Evolutionary conservation across 352 stramenopile genomes (phyloP).

Genomic region (Plasmopara muralis): DNA sequence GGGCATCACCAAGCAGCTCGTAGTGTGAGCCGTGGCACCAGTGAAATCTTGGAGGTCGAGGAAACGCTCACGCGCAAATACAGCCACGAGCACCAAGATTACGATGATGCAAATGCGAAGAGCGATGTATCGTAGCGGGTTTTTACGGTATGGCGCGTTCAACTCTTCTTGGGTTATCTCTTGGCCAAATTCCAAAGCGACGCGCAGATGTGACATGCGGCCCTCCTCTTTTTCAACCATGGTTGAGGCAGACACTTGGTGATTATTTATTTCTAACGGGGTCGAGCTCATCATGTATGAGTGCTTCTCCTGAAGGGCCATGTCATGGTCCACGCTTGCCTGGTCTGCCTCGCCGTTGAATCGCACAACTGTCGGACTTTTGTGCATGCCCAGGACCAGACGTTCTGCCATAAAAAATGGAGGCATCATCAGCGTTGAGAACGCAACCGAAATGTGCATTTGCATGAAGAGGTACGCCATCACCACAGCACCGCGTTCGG

Average conservation of each 20-base stretch:
- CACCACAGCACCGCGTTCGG: slow-evolving; percentile 36
- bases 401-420: slow-evolving; percentile 56
- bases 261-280: slow-evolving; percentile 12
- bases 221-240: slow-evolving; percentile 18
- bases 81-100: slow-evolving; percentile 33
- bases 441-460: slow-evolving; percentile 40
- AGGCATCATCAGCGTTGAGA: slow-evolving; percentile 41
- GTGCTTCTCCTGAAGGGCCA: slow-evolving; percentile 21
- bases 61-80: slow-evolving; percentile 36
- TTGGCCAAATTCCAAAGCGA: slow-evolving; percentile 23
- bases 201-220: slow-evolving; percentile 29
- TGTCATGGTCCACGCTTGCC: slow-evolving; percentile 19
- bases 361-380: slow-evolving; percentile 20
- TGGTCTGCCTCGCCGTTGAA: slow-evolving; percentile 20
- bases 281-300: slow-evolving; percentile 32
- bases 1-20: slow-evolving; percentile 46
- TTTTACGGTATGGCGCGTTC: slow-evolving; percentile 13
- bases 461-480: slow-evolving; percentile 58
- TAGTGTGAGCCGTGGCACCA: slow-evolving; percentile 12
- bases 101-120: slow-evolving; percentile 25
- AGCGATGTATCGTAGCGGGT: slow-evolving; percentile 16
- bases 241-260: slow-evolving; percentile 18
- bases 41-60: slow-evolving; percentile 46
- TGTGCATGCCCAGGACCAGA: slow-evolving; percentile 57
- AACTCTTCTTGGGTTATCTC: slow-evolving; percentile 24